Percentiles rank a stretch among this genome's conserved stretches.
phyloP scores from a whole-genome alignment of 345 rosid species.

The Rubroshorea leprosula region DNA sequence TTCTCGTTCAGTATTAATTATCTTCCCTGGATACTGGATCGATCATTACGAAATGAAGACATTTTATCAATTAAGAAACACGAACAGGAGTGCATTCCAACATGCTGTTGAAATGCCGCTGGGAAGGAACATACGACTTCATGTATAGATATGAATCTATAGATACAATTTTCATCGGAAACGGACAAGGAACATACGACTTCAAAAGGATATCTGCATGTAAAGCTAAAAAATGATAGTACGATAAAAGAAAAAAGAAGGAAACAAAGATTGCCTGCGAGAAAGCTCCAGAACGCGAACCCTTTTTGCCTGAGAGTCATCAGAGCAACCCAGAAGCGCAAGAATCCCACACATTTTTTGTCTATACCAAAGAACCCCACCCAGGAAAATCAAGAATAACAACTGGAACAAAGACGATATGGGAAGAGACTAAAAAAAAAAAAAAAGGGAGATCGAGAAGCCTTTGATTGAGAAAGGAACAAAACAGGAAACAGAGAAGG shows the following conservation, averaged over 20 bases:
- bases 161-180: too few species aligned
- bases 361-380: neutral
- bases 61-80: too few species aligned
- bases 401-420: neutral
- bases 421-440: neutral
- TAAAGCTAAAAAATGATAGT: neutral
- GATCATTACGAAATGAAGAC: too few species aligned
- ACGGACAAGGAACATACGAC: neutral
- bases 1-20: too few species aligned
- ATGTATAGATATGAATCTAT: too few species aligned
- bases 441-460: neutral
- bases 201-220: too few species aligned
- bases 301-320: conserved; percentile 90
- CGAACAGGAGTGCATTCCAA: too few species aligned
- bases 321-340: conserved; percentile 88
- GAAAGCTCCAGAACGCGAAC: conserved; percentile 98
- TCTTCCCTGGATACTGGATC: too few species aligned
- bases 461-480: too few species aligned
- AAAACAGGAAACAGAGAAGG: conserved; percentile 9
- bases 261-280: conserved; percentile 58
- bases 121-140: too few species aligned
- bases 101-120: too few species aligned
- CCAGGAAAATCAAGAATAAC: neutral
- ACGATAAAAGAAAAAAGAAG: neutral
- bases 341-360: conserved; percentile 85